Base-by-base conservation (phyloP, 805 yeast species). In the Myxozyma nipponensis region DNA sequence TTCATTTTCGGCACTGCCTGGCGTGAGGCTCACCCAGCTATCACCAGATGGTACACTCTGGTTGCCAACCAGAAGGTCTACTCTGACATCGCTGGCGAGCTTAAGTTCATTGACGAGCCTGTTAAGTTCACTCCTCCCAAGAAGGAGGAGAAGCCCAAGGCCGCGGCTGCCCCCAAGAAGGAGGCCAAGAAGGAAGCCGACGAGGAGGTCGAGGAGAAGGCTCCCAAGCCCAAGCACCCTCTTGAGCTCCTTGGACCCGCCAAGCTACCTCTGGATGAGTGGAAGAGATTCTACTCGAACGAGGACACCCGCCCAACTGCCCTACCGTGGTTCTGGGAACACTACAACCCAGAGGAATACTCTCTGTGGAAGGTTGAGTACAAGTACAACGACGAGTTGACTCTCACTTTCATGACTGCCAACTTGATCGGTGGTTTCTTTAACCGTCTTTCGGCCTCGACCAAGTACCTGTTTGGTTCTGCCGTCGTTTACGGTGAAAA, bases 291-390 rank as follows among this genome's bases (percentile, higher is more conserved):
- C 61, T 91, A 93, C 84, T 89, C 97, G 59, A 93, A 91, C 80
- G 91, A 88, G 76, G 98, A 93, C 66, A 91, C 98, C 69, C 86
- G 97, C 76, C 83, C 81, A 69, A 82, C 73, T 62, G 95, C 97
- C 61, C 77, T 91, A 63, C 98, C 98, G 70, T 93, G 91, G 90
- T 93, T 91, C 90, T 93, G 96, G 96, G 85, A 84, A 71, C 83
- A 85, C 77, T 91, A 77, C 79, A 84, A 91, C 76, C 82, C 93
- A 60, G 77, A 81, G 60, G 98, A 91, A 75, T 91, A 90, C 88
- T 90, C 98, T 50, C 72, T 91, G 65, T 91, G 88, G 88, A 87
- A 79, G 79, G 95, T 90, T 66, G 95, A 82, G 70, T 91, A 85
- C 90, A 89, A 86, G 81, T 91, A 93, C 80, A 90, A 93, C 74